Evolutionary conservation across 805 yeast genomes (phyloP), one percentile per base, ranked within the genome.

Genomic region (Kregervanrija delftensis): DNA sequence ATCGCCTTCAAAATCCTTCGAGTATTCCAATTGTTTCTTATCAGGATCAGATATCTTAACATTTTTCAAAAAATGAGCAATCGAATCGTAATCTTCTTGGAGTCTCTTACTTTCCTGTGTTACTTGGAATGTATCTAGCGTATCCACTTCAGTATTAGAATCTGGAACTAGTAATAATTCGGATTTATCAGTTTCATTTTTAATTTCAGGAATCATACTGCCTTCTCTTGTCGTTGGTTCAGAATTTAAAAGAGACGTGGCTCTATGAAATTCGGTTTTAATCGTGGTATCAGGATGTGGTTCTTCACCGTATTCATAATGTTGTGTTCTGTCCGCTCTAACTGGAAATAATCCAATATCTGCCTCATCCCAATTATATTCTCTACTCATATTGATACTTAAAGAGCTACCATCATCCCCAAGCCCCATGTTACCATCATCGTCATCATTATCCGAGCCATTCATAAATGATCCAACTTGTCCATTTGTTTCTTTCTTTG

Each of bases 291-390:
- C 58, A n/a, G 64, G 54, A 12, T 47, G 37, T 3, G 58, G 49
- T 34, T 52, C 60, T 41, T 61, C 65, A 2, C 65, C 66, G 31
- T 55, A 56, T 33, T 60, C 73, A 33, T 63, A 66, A 43, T 68
- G 72, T 31, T 69, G 72, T 10, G 68, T 65, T 61, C 88, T 72
- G 9, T 69, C 69, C 1, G 91, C 86, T 53, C 89, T 73, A 4
- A 84, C 81, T 0, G 91, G 91, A 67, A 84, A 82, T 31, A 82
- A 60, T 14, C 68, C 73, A 0, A 79, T 70, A 44, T 77, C 82
- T n/a, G 65, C 68, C 22, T 67, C 77, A 16, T 69, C 74, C 52
- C 76, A 71, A 30, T 64, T 65, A 50, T 78, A 79, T 40, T 74
- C 82, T 54, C 74, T 72, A 44, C 78, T 79, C 85, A 83, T 80